phyloP scores from a whole-genome alignment of 106 monocot species.

The Acorus calamus region DNA sequence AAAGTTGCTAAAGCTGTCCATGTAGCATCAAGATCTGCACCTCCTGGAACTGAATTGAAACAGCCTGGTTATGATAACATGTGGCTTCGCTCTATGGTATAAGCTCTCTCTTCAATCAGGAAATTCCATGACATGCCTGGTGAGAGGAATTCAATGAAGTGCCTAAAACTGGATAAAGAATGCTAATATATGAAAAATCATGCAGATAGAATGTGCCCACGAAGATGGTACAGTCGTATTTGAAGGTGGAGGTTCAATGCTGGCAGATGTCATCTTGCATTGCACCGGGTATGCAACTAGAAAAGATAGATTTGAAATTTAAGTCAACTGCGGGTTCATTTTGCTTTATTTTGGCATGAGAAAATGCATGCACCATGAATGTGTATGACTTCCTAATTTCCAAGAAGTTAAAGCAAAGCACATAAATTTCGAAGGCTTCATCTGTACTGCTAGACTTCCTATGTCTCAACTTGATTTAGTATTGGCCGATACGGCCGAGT shows the following conservation, averaged over 20 bases:
- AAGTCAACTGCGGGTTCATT: too few relatives aligned
- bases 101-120: constrained; percentile 11
- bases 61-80: constrained; percentile 68
- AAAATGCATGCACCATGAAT: too few relatives aligned
- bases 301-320: not conserved
- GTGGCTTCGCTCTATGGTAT: constrained; percentile 93
- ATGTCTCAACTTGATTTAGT: too few relatives aligned
- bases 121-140: not conserved
- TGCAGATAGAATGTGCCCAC: constrained; percentile 53
- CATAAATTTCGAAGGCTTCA: too few relatives aligned
- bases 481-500: too few relatives aligned
- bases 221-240: constrained; percentile 16
- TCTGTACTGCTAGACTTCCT: too few relatives aligned
- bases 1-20: constrained; percentile 80
- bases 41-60: constrained; percentile 17
- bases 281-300: constrained; percentile 75
- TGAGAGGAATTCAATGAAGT: too few relatives aligned
- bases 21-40: constrained; percentile 49
- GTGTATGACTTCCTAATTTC: too few relatives aligned
- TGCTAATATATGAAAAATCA: not conserved
- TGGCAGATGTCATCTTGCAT: constrained; percentile 82
- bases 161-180: too few relatives aligned
- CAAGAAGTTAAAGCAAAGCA: too few relatives aligned
- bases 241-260: constrained; percentile 18
- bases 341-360: not conserved